Base-by-base conservation (phyloP, 768 basidiomycete species). In the Rhizopogon vinicolor region DNA sequence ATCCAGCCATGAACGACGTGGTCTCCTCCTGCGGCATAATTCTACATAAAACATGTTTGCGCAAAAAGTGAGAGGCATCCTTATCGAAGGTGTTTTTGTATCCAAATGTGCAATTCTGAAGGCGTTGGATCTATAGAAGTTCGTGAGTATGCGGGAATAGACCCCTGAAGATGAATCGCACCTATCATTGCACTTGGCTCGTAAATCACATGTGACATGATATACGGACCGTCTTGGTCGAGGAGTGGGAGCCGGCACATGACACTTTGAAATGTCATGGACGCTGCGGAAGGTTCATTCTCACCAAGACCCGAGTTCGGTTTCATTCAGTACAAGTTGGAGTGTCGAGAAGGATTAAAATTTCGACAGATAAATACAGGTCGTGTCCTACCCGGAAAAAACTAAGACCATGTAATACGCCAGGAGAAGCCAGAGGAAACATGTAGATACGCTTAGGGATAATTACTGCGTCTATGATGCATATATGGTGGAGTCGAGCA, bases 371-470 rank as follows among this genome's bases (percentile, higher is more conserved):
- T n/a, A n/a, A n/a, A n/a, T n/a, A n/a, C n/a, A n/a, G n/a, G n/a
- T n/a, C n/a, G n/a, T 49, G 68, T 59, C 40, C 60, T 59, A 7
- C 67, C 67, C 8, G 67, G 60, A 42, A 66, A n/a, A 14, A 51
- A 70, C 59, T 66, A 52, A 68, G 42, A 33, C 67, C 67, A 51
- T 70, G 67, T 51, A 68, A 68, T 7, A 66, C 55, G 2, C 67
- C 68, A 7, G 68, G 64, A 33, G 70, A 62, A 13, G 64, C 66
- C 22, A 68, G 60, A 5, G 66, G 67, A 18, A 68, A 68, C 18
- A 66, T 60, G 39, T 62, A 59, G 22, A 22, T 22, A 22, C 22
- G 22, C 22, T 22, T 22, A 22, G 22, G 22, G 22, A 22, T 22
- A 22, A 22, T 22, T 2, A 22, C 22, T 22, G 22, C 22, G 2